These are phyloP conservation scores for Populus deltoides DNA, from an alignment of 345 rosid genomes.

Conservation along the genomic window DNA sequence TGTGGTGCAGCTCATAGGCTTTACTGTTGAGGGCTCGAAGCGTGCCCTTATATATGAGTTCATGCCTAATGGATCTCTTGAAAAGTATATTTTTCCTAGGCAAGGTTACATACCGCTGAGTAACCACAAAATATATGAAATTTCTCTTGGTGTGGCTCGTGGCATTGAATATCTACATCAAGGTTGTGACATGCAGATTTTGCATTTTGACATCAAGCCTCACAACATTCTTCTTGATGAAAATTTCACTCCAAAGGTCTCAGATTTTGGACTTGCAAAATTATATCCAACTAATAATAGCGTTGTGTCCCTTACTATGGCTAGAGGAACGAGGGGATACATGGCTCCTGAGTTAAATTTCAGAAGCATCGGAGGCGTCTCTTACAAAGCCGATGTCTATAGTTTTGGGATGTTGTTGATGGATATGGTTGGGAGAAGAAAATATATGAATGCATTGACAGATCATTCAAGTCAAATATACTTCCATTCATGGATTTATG, in stretches of 20 bases:
- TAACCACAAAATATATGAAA: background rate
- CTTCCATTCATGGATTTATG: background rate
- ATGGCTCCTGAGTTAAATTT: background rate
- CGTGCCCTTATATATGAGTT: background rate
- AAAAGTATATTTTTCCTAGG: background rate
- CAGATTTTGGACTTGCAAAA: background rate
- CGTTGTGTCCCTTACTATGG: too few species aligned
- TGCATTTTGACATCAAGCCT: background rate
- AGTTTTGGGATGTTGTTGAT: background rate
- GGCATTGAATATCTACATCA: background rate
- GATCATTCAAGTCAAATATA: background rate
- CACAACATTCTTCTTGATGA: background rate
- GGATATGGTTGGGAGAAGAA: background rate
- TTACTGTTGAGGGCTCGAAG: background rate
- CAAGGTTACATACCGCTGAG: background rate
- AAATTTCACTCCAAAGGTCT: background rate
- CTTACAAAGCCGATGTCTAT: background rate
- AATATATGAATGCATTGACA: background rate
- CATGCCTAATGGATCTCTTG: background rate
- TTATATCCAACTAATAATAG: background rate
- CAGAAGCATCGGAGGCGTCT: background rate
- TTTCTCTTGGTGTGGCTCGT: background rate
- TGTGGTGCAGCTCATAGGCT: background rate
- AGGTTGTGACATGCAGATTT: background rate
- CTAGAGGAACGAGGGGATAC: background rate